Percentiles rank a stretch among this genome's conserved stretches.
Evolutionary conservation across 2,329 filamentous ascomycete species (phyloP).

Genomic region (Alternaria angustiovoidea): DNA sequence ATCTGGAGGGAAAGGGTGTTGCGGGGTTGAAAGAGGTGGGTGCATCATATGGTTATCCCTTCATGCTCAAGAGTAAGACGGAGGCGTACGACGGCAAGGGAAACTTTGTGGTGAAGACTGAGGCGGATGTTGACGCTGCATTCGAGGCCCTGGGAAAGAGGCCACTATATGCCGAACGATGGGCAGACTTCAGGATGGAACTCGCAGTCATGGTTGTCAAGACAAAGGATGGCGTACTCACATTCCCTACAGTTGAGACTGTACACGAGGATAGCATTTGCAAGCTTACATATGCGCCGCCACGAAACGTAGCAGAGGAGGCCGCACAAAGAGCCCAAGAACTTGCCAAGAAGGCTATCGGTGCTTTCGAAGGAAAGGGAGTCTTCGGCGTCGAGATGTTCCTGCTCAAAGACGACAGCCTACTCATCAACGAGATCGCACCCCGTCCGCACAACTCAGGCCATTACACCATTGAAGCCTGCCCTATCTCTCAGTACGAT

Average conservation of each 20-base stretch:
- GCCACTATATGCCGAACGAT: constrained; percentile 88
- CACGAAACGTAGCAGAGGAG: constrained; percentile 70
- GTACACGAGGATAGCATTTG: constrained; percentile 96
- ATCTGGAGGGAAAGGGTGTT: constrained; percentile 67
- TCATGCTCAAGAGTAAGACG: constrained; percentile 91
- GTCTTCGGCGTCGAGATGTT: constrained; percentile 99
- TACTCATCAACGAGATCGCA: constrained; percentile 88
- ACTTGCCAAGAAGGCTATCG: constrained; percentile 80
- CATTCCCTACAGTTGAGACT: constrained; percentile 92
- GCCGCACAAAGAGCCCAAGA: constrained; percentile 73
- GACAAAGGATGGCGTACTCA: constrained; percentile 75
- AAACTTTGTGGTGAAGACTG: constrained; percentile 70
- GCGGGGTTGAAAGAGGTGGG: constrained; percentile 71
- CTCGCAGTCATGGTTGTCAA: constrained; percentile 95
- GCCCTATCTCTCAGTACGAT: constrained; percentile 89
- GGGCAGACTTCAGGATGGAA: constrained; percentile 84
- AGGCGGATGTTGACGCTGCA: constrained; percentile 70
- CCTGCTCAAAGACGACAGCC: constrained; percentile 72
- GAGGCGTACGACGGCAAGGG: constrained; percentile 92
- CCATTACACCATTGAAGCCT: constrained; percentile 93
- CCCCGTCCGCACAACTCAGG: constrained; percentile 89
- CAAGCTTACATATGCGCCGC: constrained; percentile 88
- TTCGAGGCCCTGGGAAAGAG: constrained; percentile 70
- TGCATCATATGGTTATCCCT: constrained; percentile 75
- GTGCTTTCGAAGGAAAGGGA: constrained; percentile 83